phyloP scores from a whole-genome alignment of 495 filamentous ascomycete genomes.

The Podospora pseudopauciseta region DNA sequence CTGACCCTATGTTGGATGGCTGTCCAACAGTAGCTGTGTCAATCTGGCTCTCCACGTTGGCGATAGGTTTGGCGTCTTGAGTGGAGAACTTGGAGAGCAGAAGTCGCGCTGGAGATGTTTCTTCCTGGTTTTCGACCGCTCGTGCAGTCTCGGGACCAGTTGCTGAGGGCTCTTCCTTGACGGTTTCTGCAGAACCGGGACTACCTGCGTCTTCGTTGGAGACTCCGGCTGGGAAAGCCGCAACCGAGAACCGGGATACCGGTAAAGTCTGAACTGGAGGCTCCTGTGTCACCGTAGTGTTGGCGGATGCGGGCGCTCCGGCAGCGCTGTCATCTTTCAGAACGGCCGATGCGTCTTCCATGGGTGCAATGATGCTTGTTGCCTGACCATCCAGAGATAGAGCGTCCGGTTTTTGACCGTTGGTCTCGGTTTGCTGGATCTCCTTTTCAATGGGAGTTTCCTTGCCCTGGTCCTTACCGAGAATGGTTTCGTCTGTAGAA shows the following conservation, averaged over 20 bases:
- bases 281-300: background rate
- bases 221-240: constrained; percentile 1
- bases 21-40: background rate
- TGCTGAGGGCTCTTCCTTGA: background rate
- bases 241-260: constrained; percentile 6
- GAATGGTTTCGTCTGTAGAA: constrained; percentile 50
- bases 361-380: background rate
- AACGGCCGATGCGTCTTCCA: background rate
- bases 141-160: background rate
- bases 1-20: constrained; percentile 1
- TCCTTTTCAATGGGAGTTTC: background rate
- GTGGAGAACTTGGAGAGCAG: constrained; percentile 49
- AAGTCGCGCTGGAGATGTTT: constrained; percentile 31
- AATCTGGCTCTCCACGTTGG: background rate
- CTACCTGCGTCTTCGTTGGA: background rate
- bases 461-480: constrained; percentile 23
- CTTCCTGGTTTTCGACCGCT: background rate
- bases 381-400: constrained; percentile 4
- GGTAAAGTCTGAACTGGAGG: background rate
- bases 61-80: constrained; percentile 8
- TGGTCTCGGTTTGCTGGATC: background rate
- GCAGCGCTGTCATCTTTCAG: background rate
- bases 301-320: background rate
- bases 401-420: background rate
- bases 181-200: background rate